These are phyloP conservation scores for Gomphus bonarii DNA, from an alignment of 1,284 basidiomycete species.

Conservation along the genomic window DNA sequence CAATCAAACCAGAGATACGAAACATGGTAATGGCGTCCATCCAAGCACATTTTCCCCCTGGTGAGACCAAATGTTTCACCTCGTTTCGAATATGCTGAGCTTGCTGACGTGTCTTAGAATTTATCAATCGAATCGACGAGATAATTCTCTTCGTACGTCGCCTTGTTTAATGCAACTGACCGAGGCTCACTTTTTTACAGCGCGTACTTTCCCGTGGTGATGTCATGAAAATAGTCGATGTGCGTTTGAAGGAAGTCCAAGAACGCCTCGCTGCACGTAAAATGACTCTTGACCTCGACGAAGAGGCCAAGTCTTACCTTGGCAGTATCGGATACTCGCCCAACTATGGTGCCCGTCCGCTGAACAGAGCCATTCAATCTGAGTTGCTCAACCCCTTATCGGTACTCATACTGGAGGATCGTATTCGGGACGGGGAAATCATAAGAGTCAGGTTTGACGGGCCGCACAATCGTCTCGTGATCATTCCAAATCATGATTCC, in stretches of 20 bases:
- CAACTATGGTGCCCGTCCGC: constrained; percentile 82
- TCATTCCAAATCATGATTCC: constrained; percentile 83
- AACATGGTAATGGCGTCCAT: constrained; percentile 72
- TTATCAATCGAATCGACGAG: constrained; percentile 87
- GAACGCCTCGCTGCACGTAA: constrained; percentile 72
- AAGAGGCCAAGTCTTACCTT: constrained; percentile 74
- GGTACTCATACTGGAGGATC: constrained; percentile 76
- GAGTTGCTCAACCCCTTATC: constrained; percentile 92
- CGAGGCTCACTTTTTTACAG: constrained; percentile 29
- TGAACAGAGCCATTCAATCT: constrained; percentile 87
- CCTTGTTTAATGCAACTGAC: constrained; percentile 1
- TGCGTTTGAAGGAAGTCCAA: constrained; percentile 67
- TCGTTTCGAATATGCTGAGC: background rate
- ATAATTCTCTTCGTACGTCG: constrained; percentile 77
- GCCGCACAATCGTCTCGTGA: constrained; percentile 69
- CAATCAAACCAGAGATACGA: constrained; percentile 54
- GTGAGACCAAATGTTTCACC: background rate
- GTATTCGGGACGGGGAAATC: constrained; percentile 73
- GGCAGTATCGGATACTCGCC: constrained; percentile 79
- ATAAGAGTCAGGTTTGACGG: constrained; percentile 77
- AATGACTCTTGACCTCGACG: constrained; percentile 70
- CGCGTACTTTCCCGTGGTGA: constrained; percentile 67
- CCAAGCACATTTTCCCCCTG: constrained; percentile 75
- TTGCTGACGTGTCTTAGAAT: constrained; percentile 35
- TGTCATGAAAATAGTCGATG: constrained; percentile 76